Evolutionary conservation across 805 yeast species (phyloP).

Genomic region (Brettanomyces custersianus): DNA sequence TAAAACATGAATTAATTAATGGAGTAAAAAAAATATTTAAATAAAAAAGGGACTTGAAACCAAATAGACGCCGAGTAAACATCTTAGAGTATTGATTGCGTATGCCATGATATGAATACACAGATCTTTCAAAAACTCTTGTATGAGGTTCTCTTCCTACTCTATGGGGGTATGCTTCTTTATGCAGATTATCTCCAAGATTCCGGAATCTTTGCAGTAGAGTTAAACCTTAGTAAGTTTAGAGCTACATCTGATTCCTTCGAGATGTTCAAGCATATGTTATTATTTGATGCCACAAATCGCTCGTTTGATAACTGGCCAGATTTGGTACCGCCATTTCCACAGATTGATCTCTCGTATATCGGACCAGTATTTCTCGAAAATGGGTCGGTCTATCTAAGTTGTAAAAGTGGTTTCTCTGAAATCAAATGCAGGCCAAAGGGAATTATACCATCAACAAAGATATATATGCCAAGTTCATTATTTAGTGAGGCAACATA

Average conservation of each 20-base stretch:
- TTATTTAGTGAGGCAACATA: conserved; percentile 15
- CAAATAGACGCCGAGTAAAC: too few relatives aligned
- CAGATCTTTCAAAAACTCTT: conserved; percentile 13
- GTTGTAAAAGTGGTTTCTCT: conserved; percentile 17
- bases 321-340: conserved; percentile 16
- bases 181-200: conserved; percentile 23
- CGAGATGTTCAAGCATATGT: conserved; percentile 11
- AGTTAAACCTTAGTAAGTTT: conserved; percentile 15
- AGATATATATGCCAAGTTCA: conserved; percentile 17
- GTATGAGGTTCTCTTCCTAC: conserved; percentile 12
- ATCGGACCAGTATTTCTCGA: conserved; percentile 23
- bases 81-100: too few relatives aligned
- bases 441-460: conserved; percentile 19
- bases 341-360: conserved; percentile 15
- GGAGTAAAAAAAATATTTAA: too few relatives aligned
- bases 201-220: conserved; percentile 17
- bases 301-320: not conserved
- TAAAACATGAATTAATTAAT: too few relatives aligned
- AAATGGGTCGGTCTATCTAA: conserved; percentile 17
- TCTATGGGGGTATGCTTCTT: conserved; percentile 16
- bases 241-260: conserved; percentile 16
- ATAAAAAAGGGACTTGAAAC: too few relatives aligned
- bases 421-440: conserved; percentile 17
- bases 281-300: not conserved
- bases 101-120: conserved; percentile 13